These are phyloP conservation scores for Oehlia diaphana DNA, from an alignment of 192 early-diverging fungal species.

Conservation along the genomic window DNA sequence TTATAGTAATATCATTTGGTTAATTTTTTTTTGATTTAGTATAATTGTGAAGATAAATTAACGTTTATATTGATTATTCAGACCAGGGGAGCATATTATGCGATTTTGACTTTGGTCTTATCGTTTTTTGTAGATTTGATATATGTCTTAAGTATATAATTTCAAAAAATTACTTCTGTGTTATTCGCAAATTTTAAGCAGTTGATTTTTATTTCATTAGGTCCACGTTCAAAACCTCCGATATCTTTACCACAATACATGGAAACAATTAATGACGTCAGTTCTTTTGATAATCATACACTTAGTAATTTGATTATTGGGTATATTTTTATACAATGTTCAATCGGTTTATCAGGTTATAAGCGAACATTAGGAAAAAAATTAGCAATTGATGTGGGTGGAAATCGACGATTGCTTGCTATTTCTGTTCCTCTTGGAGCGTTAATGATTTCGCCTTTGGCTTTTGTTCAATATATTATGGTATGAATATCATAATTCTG, in stretches of 20 bases:
- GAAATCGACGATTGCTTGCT: slow-evolving; percentile 34
- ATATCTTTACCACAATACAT: slow-evolving; percentile 33
- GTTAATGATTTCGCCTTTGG: slow-evolving; percentile 37
- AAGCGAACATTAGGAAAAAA: slow-evolving; percentile 36
- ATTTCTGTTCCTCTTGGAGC: slow-evolving; percentile 37
- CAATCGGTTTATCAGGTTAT: slow-evolving; percentile 38
- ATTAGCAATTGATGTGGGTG: slow-evolving; percentile 41
- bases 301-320: slow-evolving; percentile 31
- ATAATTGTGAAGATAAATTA: neutral
- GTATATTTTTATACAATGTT: slow-evolving; percentile 34
- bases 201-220: slow-evolving; percentile 29
- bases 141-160: neutral
- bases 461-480: slow-evolving; percentile 39
- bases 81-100: neutral
- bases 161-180: neutral
- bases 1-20: slow-evolving; percentile 21
- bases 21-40: neutral
- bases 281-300: slow-evolving; percentile 31
- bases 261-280: slow-evolving; percentile 5
- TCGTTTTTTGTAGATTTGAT: slow-evolving; percentile 1
- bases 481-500: slow-evolving; percentile 16
- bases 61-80: neutral
- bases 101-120: neutral
- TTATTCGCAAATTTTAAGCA: neutral
- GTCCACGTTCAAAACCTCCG: slow-evolving; percentile 32